A percentile compares a stretch with the other conserved stretches of the same genome.
phyloP scores from a whole-genome alignment of 257 asterid species.

The Solanum neorickii region DNA sequence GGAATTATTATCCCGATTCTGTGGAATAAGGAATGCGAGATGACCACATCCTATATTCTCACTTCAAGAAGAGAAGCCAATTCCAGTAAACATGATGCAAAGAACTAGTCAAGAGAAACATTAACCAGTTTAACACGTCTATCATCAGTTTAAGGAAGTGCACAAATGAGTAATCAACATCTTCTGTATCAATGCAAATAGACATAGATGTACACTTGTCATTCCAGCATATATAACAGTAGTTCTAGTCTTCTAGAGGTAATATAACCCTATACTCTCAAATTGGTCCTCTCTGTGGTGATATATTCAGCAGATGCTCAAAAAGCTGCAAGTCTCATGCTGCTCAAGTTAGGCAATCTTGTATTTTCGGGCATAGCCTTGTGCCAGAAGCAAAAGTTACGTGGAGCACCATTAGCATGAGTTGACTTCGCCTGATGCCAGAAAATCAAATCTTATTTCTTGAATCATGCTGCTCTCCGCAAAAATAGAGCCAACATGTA shows the following conservation, averaged over 20 bases:
- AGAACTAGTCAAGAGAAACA: not conserved
- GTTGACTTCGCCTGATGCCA: not conserved
- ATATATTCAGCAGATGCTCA: not conserved
- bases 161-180: not conserved
- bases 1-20: not conserved
- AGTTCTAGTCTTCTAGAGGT: not conserved
- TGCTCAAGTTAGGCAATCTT: not conserved
- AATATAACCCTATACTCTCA: not conserved
- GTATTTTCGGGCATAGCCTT: not conserved
- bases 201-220: not conserved
- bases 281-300: not conserved
- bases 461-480: conserved; percentile 45
- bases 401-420: not conserved
- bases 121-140: not conserved
- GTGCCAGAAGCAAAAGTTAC: not conserved
- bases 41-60: not conserved
- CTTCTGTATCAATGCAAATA: not conserved
- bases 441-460: not conserved
- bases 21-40: not conserved
- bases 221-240: not conserved
- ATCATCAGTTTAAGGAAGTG: not conserved
- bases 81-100: not conserved
- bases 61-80: not conserved
- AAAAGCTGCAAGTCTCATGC: not conserved
- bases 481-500: conserved; percentile 49